Evolutionary conservation across 2,329 filamentous ascomycete species (phyloP).

Genomic region (Xylariaceae sp.): DNA sequence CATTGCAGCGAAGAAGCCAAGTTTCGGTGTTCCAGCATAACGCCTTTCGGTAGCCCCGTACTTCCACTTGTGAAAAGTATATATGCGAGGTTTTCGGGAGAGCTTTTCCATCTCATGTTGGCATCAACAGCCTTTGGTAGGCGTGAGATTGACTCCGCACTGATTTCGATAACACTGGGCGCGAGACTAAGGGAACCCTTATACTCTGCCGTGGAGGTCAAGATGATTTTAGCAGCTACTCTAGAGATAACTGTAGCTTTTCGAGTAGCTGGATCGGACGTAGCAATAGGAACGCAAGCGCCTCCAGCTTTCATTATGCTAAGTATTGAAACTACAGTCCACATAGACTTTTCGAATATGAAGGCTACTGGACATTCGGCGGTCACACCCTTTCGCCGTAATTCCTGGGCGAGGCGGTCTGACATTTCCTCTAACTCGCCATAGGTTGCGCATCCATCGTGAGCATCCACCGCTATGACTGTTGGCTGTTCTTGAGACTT

Average conservation of each 20-base stretch:
- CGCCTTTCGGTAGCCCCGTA: slow-evolving; percentile 3
- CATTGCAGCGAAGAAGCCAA: slow-evolving; percentile 6
- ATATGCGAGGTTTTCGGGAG: slow-evolving; percentile 13
- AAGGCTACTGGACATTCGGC: slow-evolving; percentile 4
- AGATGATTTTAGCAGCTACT: slow-evolving; percentile 1
- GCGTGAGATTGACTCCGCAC: not conserved
- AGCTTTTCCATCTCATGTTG: not conserved
- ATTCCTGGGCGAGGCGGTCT: slow-evolving; percentile 6
- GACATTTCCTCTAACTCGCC: slow-evolving; percentile 16
- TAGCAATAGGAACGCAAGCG: slow-evolving; percentile 33
- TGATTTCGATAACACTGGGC: slow-evolving; percentile 3
- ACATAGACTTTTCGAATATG: slow-evolving; percentile 45
- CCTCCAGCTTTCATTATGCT: slow-evolving; percentile 45
- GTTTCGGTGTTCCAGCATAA: slow-evolving; percentile 15
- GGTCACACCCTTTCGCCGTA: slow-evolving; percentile 6
- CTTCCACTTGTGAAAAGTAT: slow-evolving; percentile 8
- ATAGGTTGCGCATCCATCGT: slow-evolving; percentile 18
- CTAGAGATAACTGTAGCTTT: slow-evolving; percentile 10
- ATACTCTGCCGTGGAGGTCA: slow-evolving; percentile 1
- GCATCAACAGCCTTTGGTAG: not conserved
- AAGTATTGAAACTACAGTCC: slow-evolving; percentile 42
- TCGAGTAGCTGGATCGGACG: slow-evolving; percentile 38
- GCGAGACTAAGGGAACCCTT: not conserved
- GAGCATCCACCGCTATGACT: slow-evolving; percentile 14
- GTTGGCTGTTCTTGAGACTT: slow-evolving; percentile 7